A percentile compares a stretch with the other conserved stretches of the same genome.
phyloP scores from a whole-genome alignment of 1,139 yeast genomes.

The Trichomonascaceae sp. region DNA sequence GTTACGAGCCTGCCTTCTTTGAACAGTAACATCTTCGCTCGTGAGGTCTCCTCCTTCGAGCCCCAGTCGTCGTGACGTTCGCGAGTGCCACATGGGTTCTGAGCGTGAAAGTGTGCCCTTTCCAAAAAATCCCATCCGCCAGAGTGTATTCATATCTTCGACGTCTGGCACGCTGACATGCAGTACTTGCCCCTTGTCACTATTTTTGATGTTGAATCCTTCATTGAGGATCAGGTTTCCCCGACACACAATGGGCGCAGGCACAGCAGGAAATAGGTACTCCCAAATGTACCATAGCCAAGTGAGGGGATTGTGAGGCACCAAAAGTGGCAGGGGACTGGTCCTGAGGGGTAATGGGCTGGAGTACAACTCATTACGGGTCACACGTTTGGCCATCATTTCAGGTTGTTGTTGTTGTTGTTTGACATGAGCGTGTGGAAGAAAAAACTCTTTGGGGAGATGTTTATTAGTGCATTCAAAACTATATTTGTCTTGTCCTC shows the following conservation, averaged over 20 bases:
- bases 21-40: slow-evolving; percentile 65
- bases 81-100: slow-evolving; percentile 76
- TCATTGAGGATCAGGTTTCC: slow-evolving; percentile 15
- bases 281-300: slow-evolving; percentile 21
- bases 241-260: slow-evolving; percentile 22
- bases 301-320: slow-evolving; percentile 27
- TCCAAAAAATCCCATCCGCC: slow-evolving; percentile 90
- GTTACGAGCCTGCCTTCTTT: slow-evolving; percentile 59
- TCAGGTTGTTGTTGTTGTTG: slow-evolving; percentile 2
- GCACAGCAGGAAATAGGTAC: slow-evolving; percentile 20
- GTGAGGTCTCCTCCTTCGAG: slow-evolving; percentile 24
- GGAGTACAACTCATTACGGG: slow-evolving; percentile 28
- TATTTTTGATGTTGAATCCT: too few species aligned
- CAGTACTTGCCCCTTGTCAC: slow-evolving; percentile 21
- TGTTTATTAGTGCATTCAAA: not conserved
- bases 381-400: too few species aligned
- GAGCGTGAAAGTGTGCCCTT: slow-evolving; percentile 82
- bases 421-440: not conserved
- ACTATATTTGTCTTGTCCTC: slow-evolving; percentile 28
- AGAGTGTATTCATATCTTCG: slow-evolving; percentile 42
- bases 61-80: slow-evolving; percentile 45
- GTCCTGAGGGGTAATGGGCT: slow-evolving; percentile 37
- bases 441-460: not conserved
- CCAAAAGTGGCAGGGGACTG: slow-evolving; percentile 25
- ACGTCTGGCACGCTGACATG: slow-evolving; percentile 31